Percentiles rank a stretch among this genome's conserved stretches.
phyloP scores from a whole-genome alignment of 2,329 filamentous ascomycete genomes.

The Cladosporium oxysporum region DNA sequence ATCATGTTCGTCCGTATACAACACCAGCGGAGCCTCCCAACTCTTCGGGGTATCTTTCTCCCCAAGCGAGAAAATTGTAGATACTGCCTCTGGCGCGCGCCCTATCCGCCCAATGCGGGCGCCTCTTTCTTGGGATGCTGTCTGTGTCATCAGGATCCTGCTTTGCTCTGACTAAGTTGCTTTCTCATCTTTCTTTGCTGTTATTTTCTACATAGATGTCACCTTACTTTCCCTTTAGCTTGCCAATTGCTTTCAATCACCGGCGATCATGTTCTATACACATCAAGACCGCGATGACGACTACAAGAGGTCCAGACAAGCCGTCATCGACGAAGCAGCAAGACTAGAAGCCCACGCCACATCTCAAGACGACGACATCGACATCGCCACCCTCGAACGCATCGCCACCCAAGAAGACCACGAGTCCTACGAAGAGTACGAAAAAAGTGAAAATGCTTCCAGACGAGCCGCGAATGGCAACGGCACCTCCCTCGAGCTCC shows the following conservation, averaged over 20 bases:
- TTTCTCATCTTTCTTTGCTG: neutral
- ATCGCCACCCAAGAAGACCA: slow-evolving; percentile 23
- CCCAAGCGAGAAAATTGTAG: slow-evolving; percentile 15
- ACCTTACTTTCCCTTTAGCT: neutral
- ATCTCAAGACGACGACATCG: slow-evolving; percentile 21
- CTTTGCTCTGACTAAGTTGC: slow-evolving; percentile 8
- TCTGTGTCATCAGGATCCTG: slow-evolving; percentile 14
- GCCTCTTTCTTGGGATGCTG: neutral
- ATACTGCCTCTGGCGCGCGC: slow-evolving; percentile 8
- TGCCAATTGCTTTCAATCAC: neutral
- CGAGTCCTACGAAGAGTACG: slow-evolving; percentile 22
- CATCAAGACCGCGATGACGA: slow-evolving; percentile 19
- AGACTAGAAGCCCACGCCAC: slow-evolving; percentile 20
- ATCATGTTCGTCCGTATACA: neutral
- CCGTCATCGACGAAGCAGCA: slow-evolving; percentile 21
- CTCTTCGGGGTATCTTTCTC: slow-evolving; percentile 15
- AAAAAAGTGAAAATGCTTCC: neutral
- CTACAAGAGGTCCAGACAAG: slow-evolving; percentile 16
- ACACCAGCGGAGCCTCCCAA: neutral
- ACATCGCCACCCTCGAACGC: slow-evolving; percentile 29
- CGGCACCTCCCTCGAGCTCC: slow-evolving; percentile 27
- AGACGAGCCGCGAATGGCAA: neutral
- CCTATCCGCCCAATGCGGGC: slow-evolving; percentile 1
- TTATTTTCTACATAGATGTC: neutral
- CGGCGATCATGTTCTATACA: slow-evolving; percentile 16